Evolutionary conservation across 2,329 filamentous ascomycete genomes (phyloP), one percentile per base, ranked within the genome.

Genomic region (Ceratocystis cacaofunesta): DNA sequence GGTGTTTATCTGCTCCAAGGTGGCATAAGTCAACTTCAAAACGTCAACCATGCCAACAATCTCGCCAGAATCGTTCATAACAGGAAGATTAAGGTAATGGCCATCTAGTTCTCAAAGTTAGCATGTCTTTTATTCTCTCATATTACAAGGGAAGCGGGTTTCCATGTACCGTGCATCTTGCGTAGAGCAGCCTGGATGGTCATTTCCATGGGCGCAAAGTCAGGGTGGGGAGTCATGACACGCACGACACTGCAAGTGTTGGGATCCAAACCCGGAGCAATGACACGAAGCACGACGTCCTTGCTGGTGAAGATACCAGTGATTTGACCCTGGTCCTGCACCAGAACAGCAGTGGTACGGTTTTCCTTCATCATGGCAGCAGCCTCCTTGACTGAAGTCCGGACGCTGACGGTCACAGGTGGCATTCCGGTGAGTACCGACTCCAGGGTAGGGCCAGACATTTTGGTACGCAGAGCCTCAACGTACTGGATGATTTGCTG

Each of bases 11-110:
- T 96, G 92, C 76, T 99, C 94, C 64, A 99, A 82, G 4, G 94
- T 99, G 62, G 94, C 94, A 76, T 99, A 99, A 25, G 94, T 99
- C 72, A 99, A 82, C 78, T 97, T 97, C 68, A 99, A 84, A 67
- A 99, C 94, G 76, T 99, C 94, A 30, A 99, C 94, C 94, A 99
- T 99, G 72, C 94, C 94, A 67, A 99, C 94, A 73, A 99, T 99
- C 76, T 99, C 94, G 69, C 92, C 94, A 68, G 84, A 82, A 70
- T 95, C 91, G 75, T 96, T 96, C 94, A 99, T 99, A 69, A 99
- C 94, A 7, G 94, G 94, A 57, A 99, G 80, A 75, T 99, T 99
- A 65, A 99, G 85, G 76, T 99, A 99, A 76, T 99, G 94, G 15
- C 94, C 94, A 78, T 99, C 92, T 95, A 73, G 62, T 69, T 66